phyloP scores from a whole-genome alignment of 2,329 filamentous ascomycete genomes.

The Thielaviopsis musarum region DNA sequence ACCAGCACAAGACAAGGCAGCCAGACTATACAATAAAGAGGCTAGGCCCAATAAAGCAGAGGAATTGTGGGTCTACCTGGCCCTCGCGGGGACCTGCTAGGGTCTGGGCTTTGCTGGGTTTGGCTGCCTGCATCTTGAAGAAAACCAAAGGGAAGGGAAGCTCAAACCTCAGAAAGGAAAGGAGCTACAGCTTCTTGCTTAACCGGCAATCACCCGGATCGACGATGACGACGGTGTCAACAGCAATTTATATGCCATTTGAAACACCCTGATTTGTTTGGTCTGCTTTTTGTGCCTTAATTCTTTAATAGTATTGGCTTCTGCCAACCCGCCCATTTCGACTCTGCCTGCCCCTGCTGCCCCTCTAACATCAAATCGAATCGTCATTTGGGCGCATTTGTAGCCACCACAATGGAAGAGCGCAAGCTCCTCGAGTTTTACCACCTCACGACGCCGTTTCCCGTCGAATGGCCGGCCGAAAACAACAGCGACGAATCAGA shows the following conservation, averaged over 20 bases:
- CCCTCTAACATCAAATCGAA: neutral
- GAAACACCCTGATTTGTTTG: conserved; percentile 1
- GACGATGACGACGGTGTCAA: neutral
- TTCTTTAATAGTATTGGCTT: neutral
- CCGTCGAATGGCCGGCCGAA: conserved; percentile 72
- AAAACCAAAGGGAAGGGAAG: neutral
- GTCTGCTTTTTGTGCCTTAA: neutral
- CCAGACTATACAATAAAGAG: neutral
- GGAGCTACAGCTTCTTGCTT: neutral
- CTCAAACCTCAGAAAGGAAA: neutral
- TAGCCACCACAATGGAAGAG: conserved; percentile 42
- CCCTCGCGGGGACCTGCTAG: conserved; percentile 1
- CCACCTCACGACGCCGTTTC: conserved; percentile 62
- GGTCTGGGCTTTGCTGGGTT: neutral
- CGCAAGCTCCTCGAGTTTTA: conserved; percentile 75
- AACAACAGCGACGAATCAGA: conserved; percentile 54
- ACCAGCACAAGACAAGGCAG: neutral
- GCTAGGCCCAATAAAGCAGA: neutral
- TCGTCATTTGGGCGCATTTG: neutral
- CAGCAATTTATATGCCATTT: neutral
- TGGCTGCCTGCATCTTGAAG: neutral
- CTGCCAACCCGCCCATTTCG: neutral
- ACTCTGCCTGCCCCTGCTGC: neutral
- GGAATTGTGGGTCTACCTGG: neutral
- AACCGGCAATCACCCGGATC: conserved; percentile 3